Percentiles rank a stretch among this genome's conserved stretches.
Conservation (phyloP, 2,329 filamentous ascomycete species). For the Calonectria pseudoreteaudii region DNA sequence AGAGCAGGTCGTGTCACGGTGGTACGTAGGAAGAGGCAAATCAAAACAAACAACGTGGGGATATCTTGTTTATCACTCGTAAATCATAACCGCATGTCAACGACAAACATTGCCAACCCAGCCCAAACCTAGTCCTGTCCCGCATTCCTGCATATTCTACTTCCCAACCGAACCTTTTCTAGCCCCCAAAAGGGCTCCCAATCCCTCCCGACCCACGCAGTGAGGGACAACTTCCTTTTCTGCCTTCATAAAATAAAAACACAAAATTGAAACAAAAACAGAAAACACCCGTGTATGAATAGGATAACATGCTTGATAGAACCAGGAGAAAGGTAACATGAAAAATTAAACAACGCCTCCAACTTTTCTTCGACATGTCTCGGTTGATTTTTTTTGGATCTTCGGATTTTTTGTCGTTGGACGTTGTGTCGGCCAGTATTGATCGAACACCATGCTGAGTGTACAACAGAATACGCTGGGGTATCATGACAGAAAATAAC, state of each 20-base stretch:
- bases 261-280: neutral
- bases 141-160: slow-evolving; percentile 29
- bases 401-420: neutral
- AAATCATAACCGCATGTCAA: slow-evolving; percentile 43
- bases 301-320: slow-evolving; percentile 18
- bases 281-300: slow-evolving; percentile 21
- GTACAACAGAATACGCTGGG: slow-evolving; percentile 43
- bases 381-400: neutral
- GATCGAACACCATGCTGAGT: slow-evolving; percentile 25
- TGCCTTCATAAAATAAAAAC: neutral
- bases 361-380: slow-evolving; percentile 28
- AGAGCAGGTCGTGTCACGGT: neutral
- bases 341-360: slow-evolving; percentile 31
- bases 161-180: slow-evolving; percentile 17
- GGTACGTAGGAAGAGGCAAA: neutral
- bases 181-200: slow-evolving; percentile 14
- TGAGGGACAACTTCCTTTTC: slow-evolving; percentile 32
- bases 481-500: slow-evolving; percentile 48
- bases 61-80: slow-evolving; percentile 46
- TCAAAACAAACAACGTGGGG: slow-evolving; percentile 23
- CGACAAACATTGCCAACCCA: slow-evolving; percentile 34
- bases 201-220: slow-evolving; percentile 27
- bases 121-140: slow-evolving; percentile 23
- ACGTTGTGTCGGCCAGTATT: neutral
- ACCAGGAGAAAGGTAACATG: slow-evolving; percentile 7